These are phyloP conservation scores for Metschnikowia colocasiae DNA, from an alignment of 805 yeast genomes.

Conservation along the genomic window DNA sequence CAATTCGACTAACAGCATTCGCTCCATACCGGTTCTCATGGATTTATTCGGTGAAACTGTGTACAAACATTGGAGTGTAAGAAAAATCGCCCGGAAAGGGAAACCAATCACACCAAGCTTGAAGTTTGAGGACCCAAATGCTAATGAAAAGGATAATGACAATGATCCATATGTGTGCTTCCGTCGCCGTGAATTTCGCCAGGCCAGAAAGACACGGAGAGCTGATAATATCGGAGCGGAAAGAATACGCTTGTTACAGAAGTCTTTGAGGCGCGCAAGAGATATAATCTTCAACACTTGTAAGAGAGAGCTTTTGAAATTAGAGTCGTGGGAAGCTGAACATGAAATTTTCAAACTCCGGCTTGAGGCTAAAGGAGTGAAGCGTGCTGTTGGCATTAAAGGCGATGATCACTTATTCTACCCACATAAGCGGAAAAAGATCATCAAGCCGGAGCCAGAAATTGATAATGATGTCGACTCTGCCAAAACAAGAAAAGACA, in stretches of 20 bases:
- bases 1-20: conserved; percentile 22
- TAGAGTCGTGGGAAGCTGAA: conserved; percentile 61
- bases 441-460: conserved; percentile 32
- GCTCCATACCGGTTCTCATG: conserved; percentile 48
- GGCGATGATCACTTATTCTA: conserved; percentile 84
- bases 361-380: conserved; percentile 64
- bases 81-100: conserved; percentile 72
- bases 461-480: conserved; percentile 27
- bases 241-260: conserved; percentile 66
- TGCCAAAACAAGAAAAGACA: conserved; percentile 14
- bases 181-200: conserved; percentile 91
- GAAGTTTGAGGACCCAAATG: conserved; percentile 75
- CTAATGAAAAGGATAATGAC: conserved; percentile 77
- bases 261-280: conserved; percentile 73
- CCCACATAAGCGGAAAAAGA: conserved; percentile 68
- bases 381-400: conserved; percentile 68
- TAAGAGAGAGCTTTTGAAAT: conserved; percentile 64
- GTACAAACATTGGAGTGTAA: conserved; percentile 75
- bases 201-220: conserved; percentile 92
- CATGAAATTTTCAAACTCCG: conserved; percentile 67
- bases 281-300: conserved; percentile 66
- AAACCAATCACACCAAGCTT: conserved; percentile 67
- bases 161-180: conserved; percentile 93
- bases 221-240: conserved; percentile 90
- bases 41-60: conserved; percentile 60